Percentiles rank a stretch among this genome's conserved stretches.
Conservation (phyloP, 2,329 filamentous ascomycete genomes). For the Magnaporthiopsis poae region DNA sequence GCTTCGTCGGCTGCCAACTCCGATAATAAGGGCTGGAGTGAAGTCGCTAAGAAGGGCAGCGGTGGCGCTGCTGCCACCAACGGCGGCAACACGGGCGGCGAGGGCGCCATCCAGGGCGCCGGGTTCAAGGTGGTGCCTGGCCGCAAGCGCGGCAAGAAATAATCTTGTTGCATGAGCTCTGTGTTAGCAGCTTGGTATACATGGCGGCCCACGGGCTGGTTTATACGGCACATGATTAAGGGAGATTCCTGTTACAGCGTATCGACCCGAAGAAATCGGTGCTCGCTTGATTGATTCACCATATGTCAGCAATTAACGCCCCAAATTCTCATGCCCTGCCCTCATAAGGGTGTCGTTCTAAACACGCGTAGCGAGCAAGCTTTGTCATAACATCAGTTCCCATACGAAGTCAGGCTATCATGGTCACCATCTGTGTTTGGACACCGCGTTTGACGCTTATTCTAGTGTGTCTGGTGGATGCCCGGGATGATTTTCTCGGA, state of each 20-base stretch:
- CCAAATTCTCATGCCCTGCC: not conserved
- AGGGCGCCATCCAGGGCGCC: constrained; percentile 28
- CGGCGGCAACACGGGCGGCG: constrained; percentile 30
- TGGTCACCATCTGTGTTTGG: no score
- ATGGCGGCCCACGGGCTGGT: not conserved
- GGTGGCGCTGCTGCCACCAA: not conserved
- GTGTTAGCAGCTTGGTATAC: not conserved
- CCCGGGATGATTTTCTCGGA: no score
- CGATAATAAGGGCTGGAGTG: constrained; percentile 66
- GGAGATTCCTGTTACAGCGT: not conserved
- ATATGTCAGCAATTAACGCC: not conserved
- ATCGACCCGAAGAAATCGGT: not conserved
- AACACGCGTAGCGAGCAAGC: no score
- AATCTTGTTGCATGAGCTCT: constrained; percentile 12
- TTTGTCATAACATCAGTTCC: no score
- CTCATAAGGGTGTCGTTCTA: not conserved
- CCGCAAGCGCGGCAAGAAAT: constrained; percentile 86
- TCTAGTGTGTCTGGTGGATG: no score
- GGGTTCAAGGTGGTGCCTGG: constrained; percentile 83
- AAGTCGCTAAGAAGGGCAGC: constrained; percentile 85
- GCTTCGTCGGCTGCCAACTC: not conserved
- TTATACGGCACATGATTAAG: not conserved
- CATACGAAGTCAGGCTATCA: no score
- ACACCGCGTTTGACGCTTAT: no score
- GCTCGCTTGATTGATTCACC: not conserved